These are phyloP conservation scores for Rhodomyrtus psidioides DNA, from an alignment of 441 rosid genomes.

Conservation along the genomic window DNA sequence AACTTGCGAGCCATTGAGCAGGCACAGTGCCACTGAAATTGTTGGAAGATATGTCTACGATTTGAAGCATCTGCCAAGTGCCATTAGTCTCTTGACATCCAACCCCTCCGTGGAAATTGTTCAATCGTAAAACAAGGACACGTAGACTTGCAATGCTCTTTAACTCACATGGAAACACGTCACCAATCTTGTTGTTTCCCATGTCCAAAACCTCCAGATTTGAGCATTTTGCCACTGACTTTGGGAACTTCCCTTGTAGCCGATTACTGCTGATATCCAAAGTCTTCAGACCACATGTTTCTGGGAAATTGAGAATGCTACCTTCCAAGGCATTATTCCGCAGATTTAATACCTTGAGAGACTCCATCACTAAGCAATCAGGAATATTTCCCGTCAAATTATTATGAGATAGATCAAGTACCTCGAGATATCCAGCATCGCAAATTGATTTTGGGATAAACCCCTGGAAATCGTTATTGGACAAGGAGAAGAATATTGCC, in stretches of 20 bases:
- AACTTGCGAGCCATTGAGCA: constrained; percentile 1
- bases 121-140: constrained; percentile 43
- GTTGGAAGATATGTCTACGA: constrained; percentile 54
- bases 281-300: constrained; percentile 20
- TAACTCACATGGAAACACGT: constrained; percentile 44
- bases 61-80: constrained; percentile 49
- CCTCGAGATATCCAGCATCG: background rate
- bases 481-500: constrained; percentile 21
- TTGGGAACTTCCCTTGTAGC: constrained; percentile 37
- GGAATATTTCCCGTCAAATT: constrained; percentile 25
- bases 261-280: constrained; percentile 33
- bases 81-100: constrained; percentile 8
- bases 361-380: background rate
- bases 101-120: constrained; percentile 31
- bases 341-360: constrained; percentile 29
- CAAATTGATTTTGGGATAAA: constrained; percentile 38
- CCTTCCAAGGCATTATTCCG: constrained; percentile 25
- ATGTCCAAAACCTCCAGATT: constrained; percentile 35
- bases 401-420: constrained; percentile 40
- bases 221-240: constrained; percentile 32
- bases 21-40: constrained; percentile 19
- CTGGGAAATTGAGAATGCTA: constrained; percentile 8
- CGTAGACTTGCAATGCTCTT: constrained; percentile 25
- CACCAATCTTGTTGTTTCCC: constrained; percentile 42
- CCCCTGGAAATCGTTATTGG: constrained; percentile 29